Evolutionary conservation across 179 eudicot species (phyloP).

Genomic region (Pouteria campechiana): DNA sequence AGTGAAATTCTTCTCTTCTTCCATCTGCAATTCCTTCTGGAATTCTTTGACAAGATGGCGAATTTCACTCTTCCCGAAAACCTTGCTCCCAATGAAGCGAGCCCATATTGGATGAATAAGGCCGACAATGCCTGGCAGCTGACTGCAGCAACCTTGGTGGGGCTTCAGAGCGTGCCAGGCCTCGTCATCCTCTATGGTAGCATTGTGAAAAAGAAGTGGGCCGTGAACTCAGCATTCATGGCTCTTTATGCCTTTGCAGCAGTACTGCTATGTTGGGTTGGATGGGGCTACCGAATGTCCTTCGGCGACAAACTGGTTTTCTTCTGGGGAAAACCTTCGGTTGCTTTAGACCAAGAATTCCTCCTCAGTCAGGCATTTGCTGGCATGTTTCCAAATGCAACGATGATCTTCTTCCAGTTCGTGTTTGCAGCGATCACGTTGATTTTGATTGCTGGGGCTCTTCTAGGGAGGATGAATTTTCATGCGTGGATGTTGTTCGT

Average conservation of each 20-base stretch:
- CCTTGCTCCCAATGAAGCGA: conserved; percentile 7
- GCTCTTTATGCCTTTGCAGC: conserved; percentile 39
- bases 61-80: conserved; percentile 9
- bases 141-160: conserved; percentile 26
- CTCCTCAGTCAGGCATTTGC: conserved; percentile 12
- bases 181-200: conserved; percentile 33
- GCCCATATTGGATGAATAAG: conserved; percentile 32
- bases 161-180: conserved; percentile 29
- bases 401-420: conserved; percentile 38
- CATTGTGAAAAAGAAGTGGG: conserved; percentile 40
- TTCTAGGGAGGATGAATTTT: conserved; percentile 38
- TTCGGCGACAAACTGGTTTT: conserved; percentile 18
- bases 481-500: conserved; percentile 40
- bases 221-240: conserved; percentile 41
- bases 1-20: too few species aligned
- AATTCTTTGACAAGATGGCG: too few species aligned
- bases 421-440: conserved; percentile 39
- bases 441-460: conserved; percentile 33
- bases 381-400: conserved; percentile 21
- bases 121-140: conserved; percentile 35
- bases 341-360: conserved; percentile 16
- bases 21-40: too few species aligned
- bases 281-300: conserved; percentile 29
- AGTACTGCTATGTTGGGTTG: conserved; percentile 31
- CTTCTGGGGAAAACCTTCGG: conserved; percentile 10